Evolutionary conservation across 1,284 basidiomycete species (phyloP), one percentile per base, ranked within the genome.

Genomic region (Naganishia cerealis): DNA sequence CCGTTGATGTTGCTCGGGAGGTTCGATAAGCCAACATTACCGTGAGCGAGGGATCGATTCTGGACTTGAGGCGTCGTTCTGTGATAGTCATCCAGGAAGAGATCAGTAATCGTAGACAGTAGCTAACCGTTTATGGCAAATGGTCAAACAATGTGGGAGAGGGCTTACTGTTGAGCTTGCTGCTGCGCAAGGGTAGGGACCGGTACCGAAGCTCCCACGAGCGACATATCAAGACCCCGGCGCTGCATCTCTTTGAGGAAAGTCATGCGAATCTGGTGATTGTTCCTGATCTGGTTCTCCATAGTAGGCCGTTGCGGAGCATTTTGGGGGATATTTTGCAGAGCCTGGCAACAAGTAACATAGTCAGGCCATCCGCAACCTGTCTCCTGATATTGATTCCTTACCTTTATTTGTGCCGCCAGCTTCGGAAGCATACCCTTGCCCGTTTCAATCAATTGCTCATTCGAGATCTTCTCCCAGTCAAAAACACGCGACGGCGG

Each of bases 391-490:
- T 3, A 40, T 9, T 33, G 6, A 57, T 12, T 3, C 40, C 61
- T 10, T 40, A 63, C 61, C 46, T 63, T 63, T n/a, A 68, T 40
- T 40, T 69, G 67, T 0, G 67, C 50, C 8, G 55, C 50, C 21
- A 69, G 50, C 29, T 69, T 69, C 12, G 67, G 67, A 16, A 69
- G 63, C 67, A 69, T 69, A 40, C 54, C 57, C 53, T 61, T 65
- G 33, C 46, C 67, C 6, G 67, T 69, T 16, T 46, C 57, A 26
- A 69, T 69, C 38, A 69, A 50, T 9, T 69, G 56, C 5, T 43
- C 62, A 55, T 69, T 57, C 33, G 56, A 58, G 36, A 69, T 58
- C 36, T 56, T 52, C 5, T 63, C 61, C 59, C 61, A 56, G 5
- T 56, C 33, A 12, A 57, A 57, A 9, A 38, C 7, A 15, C 43